Percentiles rank a stretch among this genome's conserved stretches.
phyloP scores from a whole-genome alignment of 306 rosid species.

The Astragalus glycyphyllos region DNA sequence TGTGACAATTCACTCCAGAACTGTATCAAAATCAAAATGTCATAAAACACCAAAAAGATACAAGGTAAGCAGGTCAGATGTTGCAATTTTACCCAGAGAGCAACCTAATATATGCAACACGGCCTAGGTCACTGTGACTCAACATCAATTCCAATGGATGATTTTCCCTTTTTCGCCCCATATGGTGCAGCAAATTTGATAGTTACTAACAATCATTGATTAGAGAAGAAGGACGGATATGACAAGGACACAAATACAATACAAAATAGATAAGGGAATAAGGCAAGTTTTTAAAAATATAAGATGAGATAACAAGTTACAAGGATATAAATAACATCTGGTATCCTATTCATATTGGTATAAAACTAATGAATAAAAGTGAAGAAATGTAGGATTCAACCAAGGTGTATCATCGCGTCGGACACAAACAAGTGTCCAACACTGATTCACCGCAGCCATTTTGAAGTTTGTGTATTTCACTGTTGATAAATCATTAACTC shows the following conservation, averaged over 20 bases:
- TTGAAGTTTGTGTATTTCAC: background rate
- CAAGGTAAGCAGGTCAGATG: constrained; percentile 28
- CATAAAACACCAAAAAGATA: constrained; percentile 45
- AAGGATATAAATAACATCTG: background rate
- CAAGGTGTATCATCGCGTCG: background rate
- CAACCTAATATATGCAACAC: background rate
- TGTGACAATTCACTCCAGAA: constrained; percentile 85
- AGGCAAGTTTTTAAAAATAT: background rate
- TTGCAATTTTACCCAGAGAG: constrained; percentile 28
- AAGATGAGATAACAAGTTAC: background rate
- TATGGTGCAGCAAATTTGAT: background rate
- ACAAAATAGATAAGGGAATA: background rate
- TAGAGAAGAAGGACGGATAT: constrained; percentile 15
- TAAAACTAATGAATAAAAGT: background rate
- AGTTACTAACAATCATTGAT: constrained; percentile 30
- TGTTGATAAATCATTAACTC: constrained; percentile 13
- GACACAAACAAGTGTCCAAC: background rate
- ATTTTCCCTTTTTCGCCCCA: constrained; percentile 22
- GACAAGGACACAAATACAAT: background rate
- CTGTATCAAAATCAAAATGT: constrained; percentile 55
- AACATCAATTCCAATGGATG: constrained; percentile 14
- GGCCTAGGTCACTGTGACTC: constrained; percentile 24
- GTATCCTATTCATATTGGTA: background rate
- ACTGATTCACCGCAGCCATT: background rate
- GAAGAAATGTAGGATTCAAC: background rate